A percentile compares a stretch with the other conserved stretches of the same genome.
These are phyloP conservation scores for Yamadazyma ubonensis DNA, from an alignment of 805 yeast species.

Conservation along the genomic window DNA sequence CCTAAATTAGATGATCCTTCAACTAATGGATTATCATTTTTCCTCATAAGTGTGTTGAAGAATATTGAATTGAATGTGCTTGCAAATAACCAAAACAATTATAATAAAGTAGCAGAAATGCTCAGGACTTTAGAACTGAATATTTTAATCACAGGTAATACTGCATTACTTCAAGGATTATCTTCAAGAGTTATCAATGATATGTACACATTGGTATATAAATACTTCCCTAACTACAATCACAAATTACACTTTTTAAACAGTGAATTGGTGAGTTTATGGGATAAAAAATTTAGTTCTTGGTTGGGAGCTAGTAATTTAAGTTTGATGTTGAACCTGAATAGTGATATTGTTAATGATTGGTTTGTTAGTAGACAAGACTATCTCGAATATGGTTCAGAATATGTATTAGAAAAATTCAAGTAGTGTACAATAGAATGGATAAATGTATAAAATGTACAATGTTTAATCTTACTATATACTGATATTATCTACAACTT, in stretches of 20 bases:
- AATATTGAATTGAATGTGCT: constrained; percentile 34
- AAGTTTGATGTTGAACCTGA: constrained; percentile 58
- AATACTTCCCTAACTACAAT: constrained; percentile 46
- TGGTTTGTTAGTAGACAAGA: constrained; percentile 63
- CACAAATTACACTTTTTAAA: constrained; percentile 21
- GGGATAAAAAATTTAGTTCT: constrained; percentile 57
- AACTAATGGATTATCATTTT: constrained; percentile 47
- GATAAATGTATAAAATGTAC: constrained; percentile 5
- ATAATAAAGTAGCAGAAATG: constrained; percentile 36
- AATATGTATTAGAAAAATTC: constrained; percentile 35
- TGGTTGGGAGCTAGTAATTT: constrained; percentile 77
- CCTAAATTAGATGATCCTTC: constrained; percentile 44
- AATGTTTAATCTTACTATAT: constrained; percentile 3
- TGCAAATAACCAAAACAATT: constrained; percentile 30
- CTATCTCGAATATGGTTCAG: constrained; percentile 62
- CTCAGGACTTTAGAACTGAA: constrained; percentile 37
- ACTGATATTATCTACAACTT: not conserved
- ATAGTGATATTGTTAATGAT: constrained; percentile 37
- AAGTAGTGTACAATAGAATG: constrained; percentile 19
- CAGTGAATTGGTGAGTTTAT: constrained; percentile 28
- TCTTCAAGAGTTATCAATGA: constrained; percentile 56
- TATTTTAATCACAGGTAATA: constrained; percentile 62
- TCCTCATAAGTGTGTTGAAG: constrained; percentile 36
- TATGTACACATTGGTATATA: constrained; percentile 43
- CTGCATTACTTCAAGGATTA: constrained; percentile 55